A percentile compares a stretch with the other conserved stretches of the same genome.
These are phyloP conservation scores for Fraxinus cuspidata DNA, from an alignment of 257 asterid species.

Conservation along the genomic window DNA sequence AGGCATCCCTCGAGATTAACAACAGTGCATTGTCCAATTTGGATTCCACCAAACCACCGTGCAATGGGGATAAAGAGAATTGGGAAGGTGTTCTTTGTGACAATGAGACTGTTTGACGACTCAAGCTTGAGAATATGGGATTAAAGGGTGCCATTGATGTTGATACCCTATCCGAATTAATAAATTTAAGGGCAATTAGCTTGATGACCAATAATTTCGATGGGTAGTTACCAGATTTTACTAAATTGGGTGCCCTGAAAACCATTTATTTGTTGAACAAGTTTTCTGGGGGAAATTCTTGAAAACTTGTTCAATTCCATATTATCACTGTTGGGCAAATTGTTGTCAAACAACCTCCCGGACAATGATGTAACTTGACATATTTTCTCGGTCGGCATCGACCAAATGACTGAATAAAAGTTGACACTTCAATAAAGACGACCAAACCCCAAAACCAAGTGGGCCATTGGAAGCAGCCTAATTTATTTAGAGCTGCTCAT, in stretches of 20 bases:
- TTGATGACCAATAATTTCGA: slow-evolving; percentile 56
- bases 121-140: slow-evolving; percentile 64
- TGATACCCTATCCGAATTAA: slow-evolving; percentile 49
- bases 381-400: too few relatives aligned
- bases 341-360: too few relatives aligned
- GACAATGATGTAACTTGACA: too few relatives aligned
- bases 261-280: slow-evolving; percentile 26
- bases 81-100: slow-evolving; percentile 60
- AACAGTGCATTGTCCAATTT: slow-evolving; percentile 36
- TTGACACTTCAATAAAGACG: too few relatives aligned
- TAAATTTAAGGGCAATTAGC: slow-evolving; percentile 51
- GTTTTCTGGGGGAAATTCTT: slow-evolving; percentile 56
- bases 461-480: too few relatives aligned
- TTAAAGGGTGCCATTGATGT: slow-evolving; percentile 57
- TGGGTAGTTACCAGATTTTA: slow-evolving; percentile 54
- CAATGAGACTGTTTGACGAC: slow-evolving; percentile 55
- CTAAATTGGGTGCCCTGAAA: slow-evolving; percentile 39
- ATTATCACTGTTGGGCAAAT: slow-evolving; percentile 21
- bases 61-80: slow-evolving; percentile 29
- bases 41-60: slow-evolving; percentile 33
- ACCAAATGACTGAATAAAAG: too few relatives aligned
- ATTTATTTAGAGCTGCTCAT: too few relatives aligned
- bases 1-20: slow-evolving; percentile 32
- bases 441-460: too few relatives aligned
- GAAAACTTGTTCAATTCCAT: slow-evolving; percentile 45